These are phyloP conservation scores for Citrus trifoliata DNA, from an alignment of 345 rosid species.

Conservation along the genomic window DNA sequence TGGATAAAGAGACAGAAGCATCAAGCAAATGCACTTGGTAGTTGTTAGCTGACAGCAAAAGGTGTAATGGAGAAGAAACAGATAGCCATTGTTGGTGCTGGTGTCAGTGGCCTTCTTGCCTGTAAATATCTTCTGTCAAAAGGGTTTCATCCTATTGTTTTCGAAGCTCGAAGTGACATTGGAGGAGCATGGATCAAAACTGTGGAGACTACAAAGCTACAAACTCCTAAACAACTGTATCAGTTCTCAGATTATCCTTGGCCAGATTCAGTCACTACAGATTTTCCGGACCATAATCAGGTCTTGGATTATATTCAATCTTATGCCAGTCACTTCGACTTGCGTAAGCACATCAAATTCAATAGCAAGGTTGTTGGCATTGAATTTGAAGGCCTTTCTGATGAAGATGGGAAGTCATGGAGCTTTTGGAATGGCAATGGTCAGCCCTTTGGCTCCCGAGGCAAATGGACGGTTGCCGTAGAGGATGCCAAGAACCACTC, in stretches of 20 bases:
- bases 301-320: slow-evolving; percentile 32
- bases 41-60: background rate
- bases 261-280: slow-evolving; percentile 32
- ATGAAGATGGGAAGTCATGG: slow-evolving; percentile 26
- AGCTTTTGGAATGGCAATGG: slow-evolving; percentile 32
- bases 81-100: slow-evolving; percentile 38
- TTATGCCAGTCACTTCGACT: slow-evolving; percentile 31
- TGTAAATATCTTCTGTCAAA: slow-evolving; percentile 37
- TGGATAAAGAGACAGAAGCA: background rate
- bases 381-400: slow-evolving; percentile 13
- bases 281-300: slow-evolving; percentile 24
- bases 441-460: slow-evolving; percentile 21
- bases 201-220: slow-evolving; percentile 32
- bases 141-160: slow-evolving; percentile 31
- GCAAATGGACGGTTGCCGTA: slow-evolving; percentile 35
- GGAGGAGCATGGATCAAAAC: slow-evolving; percentile 43
- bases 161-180: slow-evolving; percentile 20
- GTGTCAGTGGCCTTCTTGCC: slow-evolving; percentile 41
- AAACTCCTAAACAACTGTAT: slow-evolving; percentile 22
- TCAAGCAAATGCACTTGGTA: background rate
- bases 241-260: slow-evolving; percentile 49
- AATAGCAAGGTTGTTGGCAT: slow-evolving; percentile 29
- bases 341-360: slow-evolving; percentile 34
- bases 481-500: slow-evolving; percentile 12
- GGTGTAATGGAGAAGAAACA: slow-evolving; percentile 14